phyloP scores from a whole-genome alignment of 495 filamentous ascomycete genomes.

The Penicillium antarcticum region DNA sequence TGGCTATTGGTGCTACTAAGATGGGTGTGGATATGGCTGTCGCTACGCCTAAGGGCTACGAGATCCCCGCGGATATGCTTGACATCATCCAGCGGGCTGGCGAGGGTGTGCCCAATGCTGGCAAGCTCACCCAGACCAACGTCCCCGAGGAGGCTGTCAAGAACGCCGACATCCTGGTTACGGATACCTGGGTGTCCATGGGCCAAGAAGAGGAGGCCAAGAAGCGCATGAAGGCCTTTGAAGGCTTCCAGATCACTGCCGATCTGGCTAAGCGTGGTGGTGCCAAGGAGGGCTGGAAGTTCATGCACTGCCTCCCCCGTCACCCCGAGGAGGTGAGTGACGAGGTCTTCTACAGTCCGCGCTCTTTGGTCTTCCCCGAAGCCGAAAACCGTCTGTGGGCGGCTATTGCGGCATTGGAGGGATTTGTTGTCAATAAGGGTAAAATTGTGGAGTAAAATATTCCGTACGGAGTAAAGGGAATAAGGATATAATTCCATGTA shows the following conservation, averaged over 20 bases:
- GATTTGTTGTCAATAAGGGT: constrained; percentile 88
- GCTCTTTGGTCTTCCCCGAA: constrained; percentile 86
- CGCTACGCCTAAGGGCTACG: constrained; percentile 80
- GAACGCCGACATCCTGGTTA: constrained; percentile 85
- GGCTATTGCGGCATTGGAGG: constrained; percentile 80
- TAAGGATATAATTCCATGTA: neutral
- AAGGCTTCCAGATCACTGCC: constrained; percentile 83
- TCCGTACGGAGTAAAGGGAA: neutral
- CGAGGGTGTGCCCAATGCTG: constrained; percentile 51
- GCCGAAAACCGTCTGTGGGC: constrained; percentile 94
- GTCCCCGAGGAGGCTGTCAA: constrained; percentile 86
- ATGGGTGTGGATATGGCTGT: constrained; percentile 81
- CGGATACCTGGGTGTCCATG: constrained; percentile 98
- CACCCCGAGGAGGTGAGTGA: constrained; percentile 92
- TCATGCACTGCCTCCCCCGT: constrained; percentile 98
- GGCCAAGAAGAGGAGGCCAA: constrained; percentile 84
- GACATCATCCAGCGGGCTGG: constrained; percentile 62
- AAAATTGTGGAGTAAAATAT: constrained; percentile 51
- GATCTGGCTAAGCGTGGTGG: constrained; percentile 80
- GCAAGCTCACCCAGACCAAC: constrained; percentile 67
- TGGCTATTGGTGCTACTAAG: constrained; percentile 81
- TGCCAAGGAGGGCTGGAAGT: constrained; percentile 88
- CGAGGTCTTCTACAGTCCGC: constrained; percentile 82
- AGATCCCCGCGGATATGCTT: constrained; percentile 68
- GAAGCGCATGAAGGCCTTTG: constrained; percentile 74